Evolutionary conservation across 2,329 filamentous ascomycete genomes (phyloP), one percentile per base, ranked within the genome.

Genomic region (Hymenoscyphus linearis): DNA sequence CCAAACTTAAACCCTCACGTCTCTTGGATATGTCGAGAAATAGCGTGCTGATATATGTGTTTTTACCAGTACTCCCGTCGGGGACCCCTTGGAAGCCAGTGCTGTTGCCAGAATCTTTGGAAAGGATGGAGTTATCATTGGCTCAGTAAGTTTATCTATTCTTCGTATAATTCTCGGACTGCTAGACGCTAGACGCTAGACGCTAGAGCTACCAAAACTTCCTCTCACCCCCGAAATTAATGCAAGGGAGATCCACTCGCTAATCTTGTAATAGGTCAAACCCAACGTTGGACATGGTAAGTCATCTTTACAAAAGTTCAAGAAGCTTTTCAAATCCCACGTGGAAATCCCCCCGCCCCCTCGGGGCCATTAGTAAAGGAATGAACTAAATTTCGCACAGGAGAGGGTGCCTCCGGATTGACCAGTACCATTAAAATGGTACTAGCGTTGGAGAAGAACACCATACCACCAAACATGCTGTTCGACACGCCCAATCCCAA

Each of bases 281-380:
- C 67, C 74, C 3, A 76, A 76, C 40, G n/a, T 71, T 31, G 69
- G 69, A 7, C 69, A 71, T 59, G 62, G 53, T 73, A 22, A 47
- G 40, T 10, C 10, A 5, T 25, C 12, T 47, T 47, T 25, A 9
- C 40, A 10, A 25, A 47, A 13, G 3, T 4, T 10, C 3, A 7
- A n/a, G 9, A n/a, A 12, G 10, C 1, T 12, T 25, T 47, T 3
- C 10, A 7, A 22, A 13, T 25, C 10, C 40, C 12, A 12, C n/a
- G 2, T 1, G 7, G 5, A 22, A 44, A 2, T 18, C 2, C 18
- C 18, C 6, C n/a, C 10, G 14, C n/a, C 14, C 36, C 36, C n/a
- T 12, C 12, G 14, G 1, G 9, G 14, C 1, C n/a, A 6, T 7
- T 44, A 18, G 22, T 72, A 75, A 34, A 54, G 35, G 55, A 70